Evolutionary conservation across 192 early-diverging fungal genomes (phyloP).

Genomic region (Kickxella alabastrina): DNA sequence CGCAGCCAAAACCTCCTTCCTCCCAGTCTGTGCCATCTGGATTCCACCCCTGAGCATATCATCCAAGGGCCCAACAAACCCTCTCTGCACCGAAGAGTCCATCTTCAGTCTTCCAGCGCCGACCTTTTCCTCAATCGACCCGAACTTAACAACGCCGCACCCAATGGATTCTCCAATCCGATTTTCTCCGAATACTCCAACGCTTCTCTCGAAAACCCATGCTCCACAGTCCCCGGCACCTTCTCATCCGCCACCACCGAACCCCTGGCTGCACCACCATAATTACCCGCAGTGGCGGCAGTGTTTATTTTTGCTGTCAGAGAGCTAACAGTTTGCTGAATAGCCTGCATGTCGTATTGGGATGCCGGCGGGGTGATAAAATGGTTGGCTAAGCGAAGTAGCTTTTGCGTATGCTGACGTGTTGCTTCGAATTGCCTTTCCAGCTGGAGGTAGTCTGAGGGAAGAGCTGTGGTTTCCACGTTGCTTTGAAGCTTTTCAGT

Average conservation of each 20-base stretch:
- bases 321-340: slow-evolving; percentile 61
- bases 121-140: slow-evolving; percentile 77
- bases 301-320: slow-evolving; percentile 42
- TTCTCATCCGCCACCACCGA: slow-evolving; percentile 9
- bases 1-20: slow-evolving; percentile 76
- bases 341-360: slow-evolving; percentile 67
- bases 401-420: slow-evolving; percentile 35
- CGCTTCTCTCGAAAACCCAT: slow-evolving; percentile 72
- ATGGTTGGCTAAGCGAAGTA: slow-evolving; percentile 71
- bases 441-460: slow-evolving; percentile 87
- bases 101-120: slow-evolving; percentile 72
- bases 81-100: slow-evolving; percentile 67
- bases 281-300: slow-evolving; percentile 45
- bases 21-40: slow-evolving; percentile 78
- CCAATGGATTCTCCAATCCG: slow-evolving; percentile 80
- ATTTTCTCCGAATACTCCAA: slow-evolving; percentile 62
- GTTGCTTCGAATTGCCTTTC: slow-evolving; percentile 59
- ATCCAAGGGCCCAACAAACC: slow-evolving; percentile 67
- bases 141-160: slow-evolving; percentile 85
- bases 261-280: slow-evolving; percentile 9
- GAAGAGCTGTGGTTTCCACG: slow-evolving; percentile 86
- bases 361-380: slow-evolving; percentile 68
- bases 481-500: slow-evolving; percentile 79
- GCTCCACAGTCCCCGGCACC: slow-evolving; percentile 60
- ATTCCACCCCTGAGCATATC: slow-evolving; percentile 67